phyloP scores from a whole-genome alignment of 352 stramenopile genomes.

The Pythium phragmiticola region DNA sequence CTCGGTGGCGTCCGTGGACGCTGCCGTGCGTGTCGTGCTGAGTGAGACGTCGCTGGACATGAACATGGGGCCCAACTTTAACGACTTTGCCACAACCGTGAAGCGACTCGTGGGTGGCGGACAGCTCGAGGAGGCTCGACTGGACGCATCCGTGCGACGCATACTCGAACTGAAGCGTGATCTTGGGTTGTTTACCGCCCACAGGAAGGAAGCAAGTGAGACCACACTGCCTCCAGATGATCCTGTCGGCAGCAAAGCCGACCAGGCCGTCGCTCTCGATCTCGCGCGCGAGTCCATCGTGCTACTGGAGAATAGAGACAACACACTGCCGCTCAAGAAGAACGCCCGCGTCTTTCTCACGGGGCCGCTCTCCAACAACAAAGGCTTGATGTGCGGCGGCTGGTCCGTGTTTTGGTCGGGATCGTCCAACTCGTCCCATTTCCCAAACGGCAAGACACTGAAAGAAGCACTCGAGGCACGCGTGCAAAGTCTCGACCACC shows the following conservation, averaged over 20 bases:
- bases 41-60: conserved; percentile 90
- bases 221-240: not conserved
- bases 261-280: conserved; percentile 55
- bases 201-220: conserved; percentile 8
- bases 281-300: conserved; percentile 79
- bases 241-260: conserved; percentile 45
- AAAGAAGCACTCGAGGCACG: conserved; percentile 40
- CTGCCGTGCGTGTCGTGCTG: conserved; percentile 74
- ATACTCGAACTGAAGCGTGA: conserved; percentile 60
- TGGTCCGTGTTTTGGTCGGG: conserved; percentile 78
- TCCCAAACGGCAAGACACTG: conserved; percentile 62
- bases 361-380: conserved; percentile 61
- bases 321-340: conserved; percentile 36
- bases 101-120: conserved; percentile 49
- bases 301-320: conserved; percentile 69
- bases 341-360: conserved; percentile 52
- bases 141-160: conserved; percentile 34
- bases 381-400: conserved; percentile 64
- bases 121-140: conserved; percentile 39
- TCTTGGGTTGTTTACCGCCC: conserved; percentile 42
- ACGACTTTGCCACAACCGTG: conserved; percentile 50
- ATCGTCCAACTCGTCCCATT: conserved; percentile 51
- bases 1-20: conserved; percentile 51
- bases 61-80: conserved; percentile 80
- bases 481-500: conserved; percentile 26